Base-by-base conservation (phyloP, 257 asterid species). In the Scutellaria baicalensis region DNA sequence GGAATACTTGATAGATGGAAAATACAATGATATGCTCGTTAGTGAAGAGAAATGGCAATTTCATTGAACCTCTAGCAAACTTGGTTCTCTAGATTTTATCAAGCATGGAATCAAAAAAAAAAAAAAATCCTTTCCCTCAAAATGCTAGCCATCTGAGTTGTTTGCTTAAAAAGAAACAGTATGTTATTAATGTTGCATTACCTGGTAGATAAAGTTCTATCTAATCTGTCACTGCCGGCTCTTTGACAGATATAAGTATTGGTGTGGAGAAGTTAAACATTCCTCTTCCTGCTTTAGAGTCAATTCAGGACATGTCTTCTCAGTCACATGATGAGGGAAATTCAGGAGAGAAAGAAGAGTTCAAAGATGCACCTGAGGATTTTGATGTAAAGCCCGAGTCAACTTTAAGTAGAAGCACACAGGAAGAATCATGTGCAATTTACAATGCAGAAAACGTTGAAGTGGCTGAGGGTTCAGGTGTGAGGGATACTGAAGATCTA, bases 261-360 rank as follows among this genome's bases (percentile, higher is more conserved):
- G 38, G 69, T 66, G 62, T 55, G 23, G 78, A 63, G 66, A 68
- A 70, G 69, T 71, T 54, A 5, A 80, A 62, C 36, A 77, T 70
- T 70, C 59, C 70, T 59, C 66, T 47, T 55, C 52, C 71, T 14
- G 57, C 68, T 72, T 20, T 69, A 12, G 72, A 48, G 59, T 20
- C 54, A 17, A 18, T 14, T 64, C 51, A 5, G 48, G 52, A 55
- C 14, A 40, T 39, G 10, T 56, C 56, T 39, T 54, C 20, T 43
- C 69, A 70, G 69, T 59, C 20, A 0, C 48, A 44, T 70, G 65
- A 57, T 57, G 68, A 62, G 44, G 79, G 33, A 18, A 52, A 35
- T 43, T 39, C 60, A 51, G 73, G 50, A 62, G n/a, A n/a, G n/a
- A 77, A 70, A 40, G 63, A 57, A 39, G 69, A 76, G 64, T 42